These are phyloP conservation scores for Clathrospora elynae DNA, from an alignment of 2,329 filamentous ascomycete species.

Conservation along the genomic window DNA sequence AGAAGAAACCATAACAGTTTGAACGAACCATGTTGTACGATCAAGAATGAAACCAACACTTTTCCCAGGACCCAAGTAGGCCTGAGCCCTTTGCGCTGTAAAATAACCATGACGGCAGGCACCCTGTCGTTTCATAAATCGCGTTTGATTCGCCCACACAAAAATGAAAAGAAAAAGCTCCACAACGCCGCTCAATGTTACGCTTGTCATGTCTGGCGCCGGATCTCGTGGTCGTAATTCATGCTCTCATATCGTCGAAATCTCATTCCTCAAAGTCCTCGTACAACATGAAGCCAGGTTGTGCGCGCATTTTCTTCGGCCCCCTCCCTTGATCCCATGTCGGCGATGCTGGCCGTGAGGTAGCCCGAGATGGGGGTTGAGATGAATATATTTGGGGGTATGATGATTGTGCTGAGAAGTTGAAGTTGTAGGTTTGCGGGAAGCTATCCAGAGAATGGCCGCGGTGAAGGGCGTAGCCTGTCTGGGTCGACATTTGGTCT, in stretches of 20 bases:
- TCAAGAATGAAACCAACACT: constrained; percentile 5
- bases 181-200: constrained; percentile 24
- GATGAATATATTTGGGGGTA: constrained; percentile 34
- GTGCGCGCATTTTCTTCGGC: constrained; percentile 30
- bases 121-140: constrained; percentile 2
- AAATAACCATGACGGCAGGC: background rate
- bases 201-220: constrained; percentile 12
- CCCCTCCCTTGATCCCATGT: constrained; percentile 35
- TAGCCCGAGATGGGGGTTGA: constrained; percentile 31
- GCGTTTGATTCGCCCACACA: background rate
- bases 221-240: constrained; percentile 23
- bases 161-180: constrained; percentile 5
- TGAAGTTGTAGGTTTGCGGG: constrained; percentile 26
- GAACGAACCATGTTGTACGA: too few relatives aligned
- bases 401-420: constrained; percentile 21
- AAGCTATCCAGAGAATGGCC: constrained; percentile 36
- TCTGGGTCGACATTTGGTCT: constrained; percentile 19
- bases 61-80: constrained; percentile 9
- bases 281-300: constrained; percentile 25
- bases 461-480: constrained; percentile 29
- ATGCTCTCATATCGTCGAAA: constrained; percentile 18
- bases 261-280: constrained; percentile 25
- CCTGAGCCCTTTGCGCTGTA: constrained; percentile 5
- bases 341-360: constrained; percentile 35
- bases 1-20: constrained; percentile 8